Evolutionary conservation across 495 filamentous ascomycete genomes (phyloP), one percentile per base, ranked within the genome.

Genomic region (Aspergillus hancockii): DNA sequence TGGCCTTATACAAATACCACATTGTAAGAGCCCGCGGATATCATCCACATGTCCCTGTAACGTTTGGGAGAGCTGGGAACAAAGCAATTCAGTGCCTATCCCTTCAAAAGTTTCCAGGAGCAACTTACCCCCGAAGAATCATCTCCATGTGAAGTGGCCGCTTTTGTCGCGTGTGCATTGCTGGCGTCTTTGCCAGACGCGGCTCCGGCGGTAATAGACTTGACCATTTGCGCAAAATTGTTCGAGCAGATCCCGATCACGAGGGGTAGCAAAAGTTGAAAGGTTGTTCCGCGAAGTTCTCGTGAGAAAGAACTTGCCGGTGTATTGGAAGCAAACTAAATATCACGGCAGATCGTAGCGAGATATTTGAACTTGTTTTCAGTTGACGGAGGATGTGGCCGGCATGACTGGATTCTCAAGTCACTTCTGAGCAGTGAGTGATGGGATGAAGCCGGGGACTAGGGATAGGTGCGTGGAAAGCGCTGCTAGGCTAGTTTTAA

Each of bases 1-100:
- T 31, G 88, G 80, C 21, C 84, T 78, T 38, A 87, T 81, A 61
- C 88, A 91, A 52, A 91, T 86, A 52, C 86, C 85, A 70, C 88
- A 91, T 52, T 83, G 85, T 62, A 88, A 53, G 13, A 81, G 66
- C 22, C 57, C 63, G 40, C 81, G 72, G 47, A 83, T 70, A 57
- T 80, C 79, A 55, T 82, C 77, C 13, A 83, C 66, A 63, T 81
- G 79, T 4, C 73, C 74, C 62, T 83, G 79, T 18, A 83, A 66
- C 5, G 75, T 82, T 57, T 79, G 67, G 28, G 75, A 65, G 22
- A 82, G 72, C 73, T 81, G 53, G n/a, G 32, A 4, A 57, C 53
- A 43, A 62, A 55, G 67, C 55, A 63, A 56, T 62, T 25, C 40
- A 58, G 38, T 36, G 21, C 21, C 28, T 34, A 56, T 22, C 19